Evolutionary conservation across 192 early-diverging fungal species (phyloP), one percentile per base, ranked within the genome.

Genomic region (Backusella parvicylindrica): DNA sequence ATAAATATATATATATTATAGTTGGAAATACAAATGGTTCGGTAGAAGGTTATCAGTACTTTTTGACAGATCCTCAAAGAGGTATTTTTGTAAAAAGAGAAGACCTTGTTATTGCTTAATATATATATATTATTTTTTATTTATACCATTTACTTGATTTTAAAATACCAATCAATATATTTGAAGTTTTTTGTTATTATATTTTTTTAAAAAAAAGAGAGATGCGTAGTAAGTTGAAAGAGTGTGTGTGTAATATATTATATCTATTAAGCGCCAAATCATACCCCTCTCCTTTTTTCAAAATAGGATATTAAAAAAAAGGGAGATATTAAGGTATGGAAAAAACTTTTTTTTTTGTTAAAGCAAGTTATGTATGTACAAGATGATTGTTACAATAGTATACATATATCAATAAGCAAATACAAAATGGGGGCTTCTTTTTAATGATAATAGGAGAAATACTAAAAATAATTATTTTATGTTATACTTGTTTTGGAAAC

Each of bases 41-140:
- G 30, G 37, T 74, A 2, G 72, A 81, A 35, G 75, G 75, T 0
- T 64, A 73, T n/a, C 71, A 72, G 9, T 81, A 81, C 26, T 81
- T 81, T 56, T 75, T 77, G 37, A 81, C 79, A 16, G 75, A 81
- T 47, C 71, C 74, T 33, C 79, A 81, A 23, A 66, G 79, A 65
- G 79, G 75, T n/a, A 71, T 81, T 31, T 81, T 81, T 74, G 75
- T 77, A 16, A 64, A 76, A 28, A 38, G 41, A 41, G 65, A 81
- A 36, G 79, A 74, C 16, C 23, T 77, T 28, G 30, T 7, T 11
- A 33, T 73, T 64, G 60, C 41, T 35, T 60, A 28, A 60, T 28
- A 11, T 9, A 28, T 15, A 28, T 21, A 56, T 0, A 23, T 9
- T 15, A 21, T 50, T 53, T 4, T 56, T 60, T 60, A 26, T 21